Conservation (phyloP, 75 land plant genomes). For the Azolla pinnata region DNA sequence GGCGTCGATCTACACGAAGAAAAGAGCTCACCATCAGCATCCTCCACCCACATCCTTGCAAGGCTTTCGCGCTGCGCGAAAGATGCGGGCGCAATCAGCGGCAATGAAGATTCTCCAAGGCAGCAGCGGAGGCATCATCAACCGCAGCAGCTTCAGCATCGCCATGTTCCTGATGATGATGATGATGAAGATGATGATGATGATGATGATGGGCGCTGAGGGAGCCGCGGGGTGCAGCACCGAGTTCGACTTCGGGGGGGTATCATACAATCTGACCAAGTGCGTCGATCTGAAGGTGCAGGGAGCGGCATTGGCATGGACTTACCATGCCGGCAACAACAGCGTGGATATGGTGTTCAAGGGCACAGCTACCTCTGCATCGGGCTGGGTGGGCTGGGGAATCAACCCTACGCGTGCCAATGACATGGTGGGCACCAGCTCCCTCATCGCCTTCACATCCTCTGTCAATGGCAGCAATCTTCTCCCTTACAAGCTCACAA, state of each 20-base stretch:
- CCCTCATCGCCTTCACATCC: slow-evolving; percentile 59
- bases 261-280: slow-evolving; percentile 9
- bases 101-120: too few relatives aligned
- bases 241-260: not conserved
- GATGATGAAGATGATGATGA: not conserved
- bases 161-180: too few relatives aligned
- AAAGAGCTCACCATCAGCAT: too few relatives aligned
- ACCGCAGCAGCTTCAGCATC: too few relatives aligned
- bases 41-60: too few relatives aligned
- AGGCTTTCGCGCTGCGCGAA: too few relatives aligned
- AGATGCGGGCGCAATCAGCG: too few relatives aligned
- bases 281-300: slow-evolving; percentile 59
- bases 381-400: slow-evolving; percentile 95
- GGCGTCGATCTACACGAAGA: too few relatives aligned
- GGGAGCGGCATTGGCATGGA: slow-evolving; percentile 63
- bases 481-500: slow-evolving; percentile 56
- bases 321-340: slow-evolving; percentile 27
- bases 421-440: slow-evolving; percentile 68
- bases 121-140: too few relatives aligned
- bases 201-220: not conserved
- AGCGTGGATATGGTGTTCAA: slow-evolving; percentile 49
- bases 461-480: slow-evolving; percentile 27
- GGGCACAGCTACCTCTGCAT: slow-evolving; percentile 54
- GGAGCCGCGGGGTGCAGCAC: slow-evolving; percentile 2
- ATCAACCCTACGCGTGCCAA: slow-evolving; percentile 52